These are phyloP conservation scores for Myxozyma monticola DNA, from an alignment of 805 yeast species.

Conservation along the genomic window DNA sequence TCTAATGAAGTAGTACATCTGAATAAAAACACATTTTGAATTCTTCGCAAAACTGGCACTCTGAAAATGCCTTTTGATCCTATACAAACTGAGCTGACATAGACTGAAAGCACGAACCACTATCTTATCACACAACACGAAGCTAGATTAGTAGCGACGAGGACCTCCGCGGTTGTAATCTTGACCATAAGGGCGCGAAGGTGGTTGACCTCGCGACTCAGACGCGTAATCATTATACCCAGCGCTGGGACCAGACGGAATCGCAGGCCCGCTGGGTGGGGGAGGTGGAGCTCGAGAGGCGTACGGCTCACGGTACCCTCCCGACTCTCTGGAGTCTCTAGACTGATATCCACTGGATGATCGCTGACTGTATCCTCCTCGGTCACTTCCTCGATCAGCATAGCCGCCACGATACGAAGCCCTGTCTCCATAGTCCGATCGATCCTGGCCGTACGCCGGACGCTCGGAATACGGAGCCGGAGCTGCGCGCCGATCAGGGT, in stretches of 20 bases:
- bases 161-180: constrained; percentile 11
- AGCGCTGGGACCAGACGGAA: too few relatives aligned
- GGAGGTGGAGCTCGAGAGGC: constrained; percentile 2
- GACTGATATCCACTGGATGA: too few relatives aligned
- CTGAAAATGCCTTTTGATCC: too few relatives aligned
- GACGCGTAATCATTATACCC: constrained; percentile 4
- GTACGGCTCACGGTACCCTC: constrained; percentile 1
- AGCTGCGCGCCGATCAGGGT: constrained; percentile 3
- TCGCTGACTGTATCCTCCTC: neutral
- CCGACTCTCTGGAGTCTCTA: neutral
- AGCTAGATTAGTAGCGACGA: constrained; percentile 9
- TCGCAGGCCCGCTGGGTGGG: too few relatives aligned
- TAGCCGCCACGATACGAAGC: constrained; percentile 3
- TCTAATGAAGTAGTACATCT: too few relatives aligned
- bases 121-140: too few relatives aligned
- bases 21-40: too few relatives aligned
- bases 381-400: constrained; percentile 3
- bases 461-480: constrained; percentile 7
- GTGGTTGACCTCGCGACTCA: constrained; percentile 2
- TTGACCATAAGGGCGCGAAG: neutral
- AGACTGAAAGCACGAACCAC: too few relatives aligned
- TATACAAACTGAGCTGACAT: too few relatives aligned
- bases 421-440: constrained; percentile 4
- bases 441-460: constrained; percentile 3
- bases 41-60: too few relatives aligned